A percentile compares a stretch with the other conserved stretches of the same genome.
phyloP scores from a whole-genome alignment of 306 rosid species.

The Corylus avellana region DNA sequence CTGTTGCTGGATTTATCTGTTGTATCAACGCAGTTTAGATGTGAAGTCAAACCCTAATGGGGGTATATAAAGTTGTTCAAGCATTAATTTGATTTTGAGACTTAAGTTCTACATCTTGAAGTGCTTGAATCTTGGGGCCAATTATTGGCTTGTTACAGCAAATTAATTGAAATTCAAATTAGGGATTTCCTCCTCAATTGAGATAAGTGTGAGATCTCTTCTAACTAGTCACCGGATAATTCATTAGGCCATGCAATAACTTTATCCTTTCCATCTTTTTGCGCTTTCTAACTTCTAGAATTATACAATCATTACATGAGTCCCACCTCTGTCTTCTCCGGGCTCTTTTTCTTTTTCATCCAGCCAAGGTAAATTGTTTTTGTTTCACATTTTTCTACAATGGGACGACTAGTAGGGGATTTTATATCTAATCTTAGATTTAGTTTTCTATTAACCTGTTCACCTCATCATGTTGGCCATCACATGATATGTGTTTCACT shows the following conservation, averaged over 20 bases:
- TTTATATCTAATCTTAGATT: neutral
- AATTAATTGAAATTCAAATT: neutral
- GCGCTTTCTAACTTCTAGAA: neutral
- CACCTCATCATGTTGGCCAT: neutral
- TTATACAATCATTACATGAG: neutral
- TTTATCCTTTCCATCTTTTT: neutral
- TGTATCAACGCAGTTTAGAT: neutral
- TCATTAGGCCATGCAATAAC: neutral
- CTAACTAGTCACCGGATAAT: neutral
- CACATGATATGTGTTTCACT: neutral
- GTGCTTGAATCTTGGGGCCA: constrained; percentile 1
- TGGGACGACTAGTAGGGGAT: neutral
- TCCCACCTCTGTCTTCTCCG: neutral
- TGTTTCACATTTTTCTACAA: neutral
- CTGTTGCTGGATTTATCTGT: neutral
- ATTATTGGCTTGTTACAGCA: neutral
- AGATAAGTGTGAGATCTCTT: neutral
- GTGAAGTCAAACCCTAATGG: neutral
- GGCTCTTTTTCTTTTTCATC: neutral
- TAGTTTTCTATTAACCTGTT: neutral
- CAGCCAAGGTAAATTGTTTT: neutral
- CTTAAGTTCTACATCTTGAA: neutral
- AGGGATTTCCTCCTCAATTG: neutral
- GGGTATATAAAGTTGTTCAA: neutral
- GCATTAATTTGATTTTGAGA: neutral